Base-by-base conservation (phyloP, 2,329 filamentous ascomycete species). In the Microsporum canis region DNA sequence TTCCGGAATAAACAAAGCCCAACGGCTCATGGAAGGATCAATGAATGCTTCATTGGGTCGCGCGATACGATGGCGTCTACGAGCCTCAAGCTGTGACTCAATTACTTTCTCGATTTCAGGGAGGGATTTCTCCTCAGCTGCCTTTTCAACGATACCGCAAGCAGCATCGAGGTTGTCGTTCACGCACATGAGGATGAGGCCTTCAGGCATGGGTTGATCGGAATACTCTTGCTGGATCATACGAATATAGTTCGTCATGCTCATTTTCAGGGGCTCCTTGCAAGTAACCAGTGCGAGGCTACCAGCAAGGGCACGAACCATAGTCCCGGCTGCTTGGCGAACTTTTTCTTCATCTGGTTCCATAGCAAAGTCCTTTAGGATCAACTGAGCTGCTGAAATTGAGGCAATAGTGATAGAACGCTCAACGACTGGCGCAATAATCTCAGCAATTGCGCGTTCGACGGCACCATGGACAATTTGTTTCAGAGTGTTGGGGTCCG, bases 211-310 rank as follows among this genome's bases (percentile, higher is more conserved):
- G 14, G 89, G 88, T 67, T 87, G 84, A 59, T 84, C 81, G 1
- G 80, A 81, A 45, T 83, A 76, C 58, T 83, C 82, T 61, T 82
- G 78, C 59, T 89, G 88, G 60, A 89, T 85, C 41, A 95, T 82
- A n/a, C 94, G 88, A 73, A 99, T 91, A 71, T 97, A 95, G 75
- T 97, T 99, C 60, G 88, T 95, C 74, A 99, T 95, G 76, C 95
- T 97, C 73, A 95, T 94, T 63, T 94, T 86, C 14, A 99, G 80
- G 14, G 94, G 94, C 73, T 99, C 94, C 75, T 97, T 99, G 71
- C 91, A 97, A 2, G 94, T 99, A n/a, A 99, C 94, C 36, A 96
- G 82, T 12, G 94, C 94, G 60, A 99, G 81, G 69, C 91, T 96
- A 43, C 94, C 94, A 29, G 94, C 92, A 31, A 96, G 88, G 58